Conservation (phyloP, 768 basidiomycete species). For the Tulasnella sp. region DNA sequence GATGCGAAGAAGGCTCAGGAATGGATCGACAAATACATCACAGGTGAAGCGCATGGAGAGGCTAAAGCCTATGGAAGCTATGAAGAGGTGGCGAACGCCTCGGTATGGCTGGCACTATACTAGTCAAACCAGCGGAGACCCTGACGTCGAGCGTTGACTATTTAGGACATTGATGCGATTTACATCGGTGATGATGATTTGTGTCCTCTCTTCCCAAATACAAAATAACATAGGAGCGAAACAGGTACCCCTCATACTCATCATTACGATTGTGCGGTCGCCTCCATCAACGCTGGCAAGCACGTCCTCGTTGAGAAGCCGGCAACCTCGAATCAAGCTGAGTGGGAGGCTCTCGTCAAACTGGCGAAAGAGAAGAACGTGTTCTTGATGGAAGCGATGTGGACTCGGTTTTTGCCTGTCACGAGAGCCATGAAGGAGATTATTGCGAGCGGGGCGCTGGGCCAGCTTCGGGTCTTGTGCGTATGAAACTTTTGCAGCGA, state of each 20-base stretch:
- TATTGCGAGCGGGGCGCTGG: conserved; percentile 50
- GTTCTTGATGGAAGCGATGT: conserved; percentile 89
- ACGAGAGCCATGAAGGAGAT: conserved; percentile 51
- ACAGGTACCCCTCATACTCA: conserved; percentile 73
- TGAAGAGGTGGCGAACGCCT: conserved; percentile 58
- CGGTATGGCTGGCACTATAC: conserved; percentile 29
- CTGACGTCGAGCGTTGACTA: background rate
- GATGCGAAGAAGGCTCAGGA: conserved; percentile 51
- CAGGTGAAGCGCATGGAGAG: conserved; percentile 29
- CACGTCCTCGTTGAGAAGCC: conserved; percentile 87
- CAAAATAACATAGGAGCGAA: background rate
- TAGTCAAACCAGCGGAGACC: background rate
- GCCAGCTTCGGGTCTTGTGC: conserved; percentile 46
- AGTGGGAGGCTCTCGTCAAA: conserved; percentile 58
- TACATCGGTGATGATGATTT: conserved; percentile 45
- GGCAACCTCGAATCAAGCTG: conserved; percentile 63
- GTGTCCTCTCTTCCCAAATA: background rate
- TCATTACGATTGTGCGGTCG: conserved; percentile 68
- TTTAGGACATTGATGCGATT: conserved; percentile 57
- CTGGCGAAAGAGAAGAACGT: conserved; percentile 67
- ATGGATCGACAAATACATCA: conserved; percentile 48
- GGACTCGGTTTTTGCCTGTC: conserved; percentile 75
- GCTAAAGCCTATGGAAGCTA: conserved; percentile 62
- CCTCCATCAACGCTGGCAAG: conserved; percentile 67
- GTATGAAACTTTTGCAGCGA: background rate